Evolutionary conservation across 345 rosid species (phyloP).

Genomic region (Passiflora organensis): DNA sequence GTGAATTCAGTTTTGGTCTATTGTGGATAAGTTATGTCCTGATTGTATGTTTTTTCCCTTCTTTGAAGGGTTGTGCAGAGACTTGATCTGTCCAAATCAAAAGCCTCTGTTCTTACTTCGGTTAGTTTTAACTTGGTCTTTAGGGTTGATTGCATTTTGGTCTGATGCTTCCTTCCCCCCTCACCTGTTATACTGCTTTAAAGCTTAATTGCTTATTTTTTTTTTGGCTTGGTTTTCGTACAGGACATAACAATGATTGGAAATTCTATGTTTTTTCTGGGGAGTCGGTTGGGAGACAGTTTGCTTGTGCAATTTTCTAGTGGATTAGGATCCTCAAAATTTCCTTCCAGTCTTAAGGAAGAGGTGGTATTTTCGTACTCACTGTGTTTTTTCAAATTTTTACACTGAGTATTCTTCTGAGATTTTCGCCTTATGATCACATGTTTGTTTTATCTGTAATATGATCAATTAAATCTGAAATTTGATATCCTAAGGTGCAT

Average conservation of each 20-base stretch:
- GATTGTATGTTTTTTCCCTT: conserved; percentile 17
- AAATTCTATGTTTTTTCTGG: conserved; percentile 74
- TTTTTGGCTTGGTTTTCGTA: conserved; percentile 22
- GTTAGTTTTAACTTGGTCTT: conserved; percentile 52
- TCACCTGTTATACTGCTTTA: conserved; percentile 3
- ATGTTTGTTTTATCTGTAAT: too few relatives aligned
- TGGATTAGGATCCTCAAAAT: conserved; percentile 56
- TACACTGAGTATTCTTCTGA: too few relatives aligned
- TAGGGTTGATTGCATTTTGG: conserved; percentile 15
- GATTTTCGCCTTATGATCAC: too few relatives aligned
- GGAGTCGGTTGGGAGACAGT: conserved; percentile 97
- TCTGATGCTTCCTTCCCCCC: conserved; percentile 4
- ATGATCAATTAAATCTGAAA: too few relatives aligned
- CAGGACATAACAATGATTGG: conserved; percentile 85
- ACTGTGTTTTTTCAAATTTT: too few relatives aligned
- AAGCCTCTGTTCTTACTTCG: conserved; percentile 96
- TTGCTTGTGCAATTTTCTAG: conserved; percentile 79
- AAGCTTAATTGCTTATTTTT: conserved; percentile 11
- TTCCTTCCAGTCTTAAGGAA: conserved; percentile 64
- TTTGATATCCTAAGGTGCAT: too few relatives aligned
- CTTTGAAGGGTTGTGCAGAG: conserved; percentile 85
- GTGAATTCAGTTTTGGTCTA: too few relatives aligned
- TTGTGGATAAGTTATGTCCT: conserved; percentile 13
- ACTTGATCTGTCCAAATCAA: conserved; percentile 93
- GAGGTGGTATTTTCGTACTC: conserved; percentile 44